These are phyloP conservation scores for Boletus rex-veris DNA, from an alignment of 768 basidiomycete genomes.

Conservation along the genomic window DNA sequence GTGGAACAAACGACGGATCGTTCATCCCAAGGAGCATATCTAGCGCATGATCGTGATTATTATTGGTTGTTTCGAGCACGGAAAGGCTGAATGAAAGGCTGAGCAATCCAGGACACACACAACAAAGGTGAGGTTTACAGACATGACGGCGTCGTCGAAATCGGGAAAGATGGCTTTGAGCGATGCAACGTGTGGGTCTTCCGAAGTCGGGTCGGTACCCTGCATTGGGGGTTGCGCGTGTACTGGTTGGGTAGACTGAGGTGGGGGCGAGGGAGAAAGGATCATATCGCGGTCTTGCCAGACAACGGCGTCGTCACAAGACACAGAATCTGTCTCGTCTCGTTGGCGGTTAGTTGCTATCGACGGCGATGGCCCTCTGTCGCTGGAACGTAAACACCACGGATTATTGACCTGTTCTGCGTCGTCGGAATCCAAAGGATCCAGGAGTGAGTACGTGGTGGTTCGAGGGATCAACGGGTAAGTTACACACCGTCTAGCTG, in stretches of 20 bases:
- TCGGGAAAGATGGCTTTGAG: conserved; percentile 75
- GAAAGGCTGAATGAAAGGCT: conserved; percentile 44
- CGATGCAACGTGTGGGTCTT: conserved; percentile 48
- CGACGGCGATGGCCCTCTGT: background rate
- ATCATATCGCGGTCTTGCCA: conserved; percentile 17
- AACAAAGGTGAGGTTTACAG: conserved; percentile 23
- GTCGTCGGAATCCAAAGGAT: background rate
- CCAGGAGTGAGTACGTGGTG: conserved; percentile 4
- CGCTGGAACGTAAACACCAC: background rate
- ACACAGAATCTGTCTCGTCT: background rate
- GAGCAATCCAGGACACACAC: background rate
- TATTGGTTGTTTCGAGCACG: conserved; percentile 68
- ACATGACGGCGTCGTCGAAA: conserved; percentile 74
- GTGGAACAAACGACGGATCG: conserved; percentile 68
- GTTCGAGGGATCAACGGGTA: background rate
- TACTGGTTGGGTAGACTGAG: background rate
- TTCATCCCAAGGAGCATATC: conserved; percentile 81
- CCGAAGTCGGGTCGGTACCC: background rate
- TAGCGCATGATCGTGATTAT: conserved; percentile 71
- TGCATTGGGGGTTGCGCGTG: background rate
- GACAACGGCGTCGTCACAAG: background rate
- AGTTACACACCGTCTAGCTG: background rate
- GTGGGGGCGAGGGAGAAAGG: conserved; percentile 15
- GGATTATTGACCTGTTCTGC: conserved; percentile 6
- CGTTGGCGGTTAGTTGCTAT: background rate